These are phyloP conservation scores for Rhododendron molle DNA, from an alignment of 148 eudicot species.

Conservation along the genomic window DNA sequence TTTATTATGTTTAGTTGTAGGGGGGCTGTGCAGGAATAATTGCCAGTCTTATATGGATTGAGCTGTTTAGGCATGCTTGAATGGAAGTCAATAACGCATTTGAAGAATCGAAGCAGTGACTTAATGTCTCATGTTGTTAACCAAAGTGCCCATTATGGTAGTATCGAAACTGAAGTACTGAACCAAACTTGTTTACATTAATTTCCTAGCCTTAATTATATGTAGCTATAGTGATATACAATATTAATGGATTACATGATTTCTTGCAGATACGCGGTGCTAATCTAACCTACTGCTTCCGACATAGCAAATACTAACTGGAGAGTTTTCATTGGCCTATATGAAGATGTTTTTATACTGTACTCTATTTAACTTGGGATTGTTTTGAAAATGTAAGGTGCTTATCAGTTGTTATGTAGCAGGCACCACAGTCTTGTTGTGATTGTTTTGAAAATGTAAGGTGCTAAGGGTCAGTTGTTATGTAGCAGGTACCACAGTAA, in stretches of 20 bases:
- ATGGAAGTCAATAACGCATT: neutral
- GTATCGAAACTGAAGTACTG: neutral
- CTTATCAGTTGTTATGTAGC: conserved; percentile 1
- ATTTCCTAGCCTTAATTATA: neutral
- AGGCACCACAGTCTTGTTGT: neutral
- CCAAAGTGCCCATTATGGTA: neutral
- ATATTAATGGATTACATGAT: neutral
- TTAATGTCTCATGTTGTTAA: neutral
- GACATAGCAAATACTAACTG: neutral
- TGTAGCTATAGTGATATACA: neutral
- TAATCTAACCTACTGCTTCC: neutral
- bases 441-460: neutral
- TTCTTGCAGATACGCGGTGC: neutral
- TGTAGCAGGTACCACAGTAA: neutral
- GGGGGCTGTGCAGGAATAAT: neutral
- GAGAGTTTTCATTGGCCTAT: neutral
- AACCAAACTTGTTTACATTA: neutral
- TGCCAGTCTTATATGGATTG: neutral
- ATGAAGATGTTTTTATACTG: neutral
- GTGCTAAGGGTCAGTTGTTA: neutral
- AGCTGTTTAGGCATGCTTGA: neutral
- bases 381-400: neutral
- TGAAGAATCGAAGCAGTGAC: neutral
- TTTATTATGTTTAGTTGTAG: neutral
- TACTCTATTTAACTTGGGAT: neutral